Base-by-base conservation (phyloP, 345 rosid species). In the Dimocarpus longan region DNA sequence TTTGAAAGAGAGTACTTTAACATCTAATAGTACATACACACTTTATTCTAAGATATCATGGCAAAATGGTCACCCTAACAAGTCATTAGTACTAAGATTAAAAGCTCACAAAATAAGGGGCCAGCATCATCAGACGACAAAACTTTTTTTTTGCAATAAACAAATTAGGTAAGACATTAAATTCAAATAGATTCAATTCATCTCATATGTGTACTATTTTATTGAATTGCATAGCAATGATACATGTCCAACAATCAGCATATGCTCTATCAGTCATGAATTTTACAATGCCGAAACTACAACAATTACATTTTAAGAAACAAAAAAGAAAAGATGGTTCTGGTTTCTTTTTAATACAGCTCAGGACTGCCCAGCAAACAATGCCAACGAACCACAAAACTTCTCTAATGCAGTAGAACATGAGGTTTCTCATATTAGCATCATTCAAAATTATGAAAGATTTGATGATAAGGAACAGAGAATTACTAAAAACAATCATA, bases 231-330 rank as follows among this genome's bases (percentile, higher is more conserved):
- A 57, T 64, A 80, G 81, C 72, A 88, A 81, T 78, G 85, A 80
- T 86, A 86, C 89, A 86, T 52, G 83, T 82, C 81, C 83, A 83
- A 28, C 80, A 83, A 85, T 85, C 83, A 80, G 79, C 86, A 83
- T 80, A 81, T 81, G 67, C 77, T 81, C 85, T 87, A 84, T 54
- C 81, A 81, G 76, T 82, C 77, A 80, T 74, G 80, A 86, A 84
- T 81, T 81, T 89, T 84, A 87, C 82, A 82, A 56, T 39, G 74
- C 81, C 67, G 76, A 84, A 83, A 79, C 88, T 86, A 86, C 82
- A 85, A 77, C 88, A 86, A 87, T 86, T 87, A 86, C 85, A 79
- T 59, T 80, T 74, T 80, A 84, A 54, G 79, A 77, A 68, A 64
- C 60, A 40, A 71, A 75, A 75, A 68, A 72, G 81, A 72, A 39